These are phyloP conservation scores for Ceratobasidium sp. DNA, from an alignment of 1,284 basidiomycete genomes.

Conservation along the genomic window DNA sequence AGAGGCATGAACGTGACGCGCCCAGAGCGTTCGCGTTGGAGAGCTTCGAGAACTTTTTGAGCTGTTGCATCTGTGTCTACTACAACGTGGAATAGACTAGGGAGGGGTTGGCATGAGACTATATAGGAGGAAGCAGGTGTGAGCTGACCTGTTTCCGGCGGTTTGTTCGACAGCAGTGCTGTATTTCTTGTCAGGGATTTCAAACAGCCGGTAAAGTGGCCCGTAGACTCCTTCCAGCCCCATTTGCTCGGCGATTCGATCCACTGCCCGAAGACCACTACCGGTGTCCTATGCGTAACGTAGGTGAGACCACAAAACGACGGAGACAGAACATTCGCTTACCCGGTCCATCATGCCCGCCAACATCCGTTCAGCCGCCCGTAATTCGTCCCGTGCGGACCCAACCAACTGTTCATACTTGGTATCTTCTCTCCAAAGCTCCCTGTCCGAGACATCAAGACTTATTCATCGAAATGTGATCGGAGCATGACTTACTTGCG, in stretches of 20 bases:
- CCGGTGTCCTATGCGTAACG: constrained; percentile 78
- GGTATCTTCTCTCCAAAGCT: constrained; percentile 94
- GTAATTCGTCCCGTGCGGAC: constrained; percentile 82
- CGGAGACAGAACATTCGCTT: constrained; percentile 48
- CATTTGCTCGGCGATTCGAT: constrained; percentile 79
- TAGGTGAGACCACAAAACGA: neutral
- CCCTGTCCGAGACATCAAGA: constrained; percentile 55
- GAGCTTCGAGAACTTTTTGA: constrained; percentile 85
- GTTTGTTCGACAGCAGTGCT: constrained; percentile 95
- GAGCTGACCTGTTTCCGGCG: constrained; percentile 84
- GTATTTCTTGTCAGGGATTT: constrained; percentile 88
- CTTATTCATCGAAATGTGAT: neutral
- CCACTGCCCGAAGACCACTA: constrained; percentile 84
- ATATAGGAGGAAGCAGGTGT: neutral
- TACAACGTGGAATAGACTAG: constrained; percentile 94
- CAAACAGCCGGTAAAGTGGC: constrained; percentile 93
- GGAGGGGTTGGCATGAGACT: constrained; percentile 15
- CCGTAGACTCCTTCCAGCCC: constrained; percentile 85
- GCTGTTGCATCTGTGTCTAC: constrained; percentile 97
- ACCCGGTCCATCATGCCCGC: constrained; percentile 97
- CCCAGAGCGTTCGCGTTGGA: constrained; percentile 92
- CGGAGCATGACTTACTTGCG: constrained; percentile 68
- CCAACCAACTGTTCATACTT: constrained; percentile 82
- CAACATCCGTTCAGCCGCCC: constrained; percentile 80
- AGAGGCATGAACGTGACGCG: constrained; percentile 99